These are phyloP conservation scores for Microglena sp. DNA, from an alignment of 139 green algal species.

Conservation along the genomic window DNA sequence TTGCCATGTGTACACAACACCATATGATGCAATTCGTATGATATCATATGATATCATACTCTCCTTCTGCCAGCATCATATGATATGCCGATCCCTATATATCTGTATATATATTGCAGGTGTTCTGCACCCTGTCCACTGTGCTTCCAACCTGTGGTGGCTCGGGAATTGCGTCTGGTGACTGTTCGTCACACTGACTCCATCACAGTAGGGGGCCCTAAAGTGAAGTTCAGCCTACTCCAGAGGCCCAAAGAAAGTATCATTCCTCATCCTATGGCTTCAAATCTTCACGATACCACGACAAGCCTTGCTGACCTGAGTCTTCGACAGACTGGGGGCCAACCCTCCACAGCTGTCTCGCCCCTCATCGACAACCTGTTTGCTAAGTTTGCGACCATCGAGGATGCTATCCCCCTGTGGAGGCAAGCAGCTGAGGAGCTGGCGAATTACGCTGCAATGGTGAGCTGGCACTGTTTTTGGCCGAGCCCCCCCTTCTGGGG, in stretches of 20 bases:
- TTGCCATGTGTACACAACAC: too few species aligned
- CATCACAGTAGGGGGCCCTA: neutral
- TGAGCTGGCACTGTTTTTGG: constrained; percentile 18
- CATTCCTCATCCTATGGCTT: too few species aligned
- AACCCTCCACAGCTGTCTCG: neutral
- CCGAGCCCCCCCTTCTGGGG: too few species aligned
- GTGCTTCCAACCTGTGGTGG: constrained; percentile 54
- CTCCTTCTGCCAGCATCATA: too few species aligned
- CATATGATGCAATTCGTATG: too few species aligned
- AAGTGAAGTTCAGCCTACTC: constrained; percentile 13
- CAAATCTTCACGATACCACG: too few species aligned
- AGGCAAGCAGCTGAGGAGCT: constrained; percentile 41
- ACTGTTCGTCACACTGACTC: constrained; percentile 15
- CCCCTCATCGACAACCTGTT: constrained; percentile 37
- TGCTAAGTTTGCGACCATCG: constrained; percentile 58
- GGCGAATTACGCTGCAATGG: constrained; percentile 36
- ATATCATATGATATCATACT: too few species aligned
- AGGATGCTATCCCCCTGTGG: constrained; percentile 40
- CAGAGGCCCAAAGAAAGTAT: constrained; percentile 4
- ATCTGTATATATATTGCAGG: too few species aligned
- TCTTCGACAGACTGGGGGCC: neutral
- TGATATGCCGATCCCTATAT: too few species aligned
- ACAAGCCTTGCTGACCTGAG: neutral
- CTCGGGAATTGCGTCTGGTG: constrained; percentile 63
- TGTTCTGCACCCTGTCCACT: constrained; percentile 51